Evolutionary conservation across 176 grass and related monocot species (phyloP), one percentile per base, ranked within the genome.

Genomic region (Thalia dealbata): DNA sequence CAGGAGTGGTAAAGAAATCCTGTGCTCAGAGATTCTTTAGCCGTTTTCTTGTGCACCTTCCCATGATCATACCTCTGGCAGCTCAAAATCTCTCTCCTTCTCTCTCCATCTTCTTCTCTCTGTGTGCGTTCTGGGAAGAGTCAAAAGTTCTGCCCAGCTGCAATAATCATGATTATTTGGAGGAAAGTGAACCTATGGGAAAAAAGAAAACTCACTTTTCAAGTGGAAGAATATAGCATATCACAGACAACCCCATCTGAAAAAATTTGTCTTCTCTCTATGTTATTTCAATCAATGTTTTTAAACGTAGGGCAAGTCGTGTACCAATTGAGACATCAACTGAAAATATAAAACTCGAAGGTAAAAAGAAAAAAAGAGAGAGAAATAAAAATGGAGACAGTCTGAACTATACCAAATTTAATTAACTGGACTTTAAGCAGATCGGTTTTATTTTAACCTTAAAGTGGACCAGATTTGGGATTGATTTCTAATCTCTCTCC

Each of bases 261-360:
- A 56, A 67, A 44, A 19, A 64, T 83, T 87, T 95, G 84, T 83
- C 79, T 70, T 82, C 77, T 89, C 76, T 79, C 56, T 38, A 38
- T 38, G 32, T 38, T 38, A 38, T 38, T 4, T 38, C 32, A 38
- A 38, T 38, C 32, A 38, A 38, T 38, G 32, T 38, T 38, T 38
- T 38, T 38, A 38, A 38, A 38, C 32, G 32, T 38, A 38, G 32
- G 32, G 32, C 32, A 38, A 38, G 32, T 38, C 3, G 32, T 4
- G 32, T 38, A 38, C 32, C 32, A 38, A 38, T 4, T 1, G 32
- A 38, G 32, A 38, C 32, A 38, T 38, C 32, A 38, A 4, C 4
- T 38, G 32, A 38, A 38, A 38, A 38, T 4, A 38, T 38, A 38
- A 38, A 38, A 38, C 32, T 38, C 4, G 4, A 38, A 38, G 32